Percentiles rank a stretch among this genome's conserved stretches.
Conservation (phyloP, 495 filamentous ascomycete genomes). For the Hapsidospora chrysogenum region DNA sequence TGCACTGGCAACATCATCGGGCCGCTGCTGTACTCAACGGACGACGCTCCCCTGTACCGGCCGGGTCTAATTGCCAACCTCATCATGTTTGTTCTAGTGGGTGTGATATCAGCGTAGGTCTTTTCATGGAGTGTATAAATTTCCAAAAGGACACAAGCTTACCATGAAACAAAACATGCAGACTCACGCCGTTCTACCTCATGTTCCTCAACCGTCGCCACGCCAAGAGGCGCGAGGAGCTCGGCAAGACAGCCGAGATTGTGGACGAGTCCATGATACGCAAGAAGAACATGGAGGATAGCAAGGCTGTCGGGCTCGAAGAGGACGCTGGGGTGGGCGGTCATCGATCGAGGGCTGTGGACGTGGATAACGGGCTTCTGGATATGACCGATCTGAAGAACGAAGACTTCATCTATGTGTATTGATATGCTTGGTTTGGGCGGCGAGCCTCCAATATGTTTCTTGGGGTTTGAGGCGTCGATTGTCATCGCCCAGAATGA, state of each 20-base stretch:
- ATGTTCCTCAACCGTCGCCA: slow-evolving; percentile 30
- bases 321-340: slow-evolving; percentile 15
- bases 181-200: slow-evolving; percentile 26
- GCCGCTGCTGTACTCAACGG: slow-evolving; percentile 42
- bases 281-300: slow-evolving; percentile 8
- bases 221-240: slow-evolving; percentile 20
- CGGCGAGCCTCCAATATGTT: no score
- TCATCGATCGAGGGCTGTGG: slow-evolving; percentile 14
- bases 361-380: slow-evolving; percentile 29
- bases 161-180: no score
- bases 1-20: slow-evolving; percentile 45
- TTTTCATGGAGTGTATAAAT: no score
- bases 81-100: slow-evolving; percentile 20
- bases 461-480: no score
- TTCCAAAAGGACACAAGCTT: no score
- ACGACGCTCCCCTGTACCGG: slow-evolving; percentile 40
- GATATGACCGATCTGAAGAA: slow-evolving; percentile 38
- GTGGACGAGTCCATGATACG: slow-evolving; percentile 11
- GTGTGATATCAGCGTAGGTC: no score
- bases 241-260: slow-evolving; percentile 23
- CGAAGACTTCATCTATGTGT: slow-evolving; percentile 44
- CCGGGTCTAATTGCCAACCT: slow-evolving; percentile 37
- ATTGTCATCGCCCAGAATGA: no score
- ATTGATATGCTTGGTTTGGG: no score
- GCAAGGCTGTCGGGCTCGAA: slow-evolving; percentile 28